These are phyloP conservation scores for Tylopilus intermedius DNA, from an alignment of 768 basidiomycete genomes.

Conservation along the genomic window DNA sequence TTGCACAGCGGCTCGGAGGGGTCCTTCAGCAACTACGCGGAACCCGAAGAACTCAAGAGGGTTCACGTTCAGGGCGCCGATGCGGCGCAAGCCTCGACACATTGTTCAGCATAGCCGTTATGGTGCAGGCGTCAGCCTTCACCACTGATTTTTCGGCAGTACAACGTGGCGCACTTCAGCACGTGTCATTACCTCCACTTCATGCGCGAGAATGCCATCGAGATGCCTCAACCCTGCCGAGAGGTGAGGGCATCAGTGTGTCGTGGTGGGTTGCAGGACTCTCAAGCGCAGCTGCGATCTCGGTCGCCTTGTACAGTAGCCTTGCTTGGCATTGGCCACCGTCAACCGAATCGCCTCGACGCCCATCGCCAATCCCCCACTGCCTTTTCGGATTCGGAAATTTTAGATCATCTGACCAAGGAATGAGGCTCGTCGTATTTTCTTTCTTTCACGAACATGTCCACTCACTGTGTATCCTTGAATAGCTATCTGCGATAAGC, in stretches of 20 bases:
- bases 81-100: conserved; percentile 62
- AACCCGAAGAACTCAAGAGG: conserved; percentile 69
- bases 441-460: background rate
- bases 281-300: conserved; percentile 48
- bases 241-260: conserved; percentile 34
- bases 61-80: conserved; percentile 77
- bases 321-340: conserved; percentile 46
- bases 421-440: background rate
- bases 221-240: conserved; percentile 56
- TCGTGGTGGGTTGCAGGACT: conserved; percentile 51
- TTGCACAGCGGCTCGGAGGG: conserved; percentile 68
- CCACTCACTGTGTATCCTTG: conserved; percentile 59
- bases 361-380: conserved; percentile 54
- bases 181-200: conserved; percentile 52
- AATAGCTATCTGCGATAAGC: conserved; percentile 70
- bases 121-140: conserved; percentile 28
- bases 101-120: conserved; percentile 71
- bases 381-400: conserved; percentile 48
- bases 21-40: conserved; percentile 69
- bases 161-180: conserved; percentile 41
- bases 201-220: conserved; percentile 57
- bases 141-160: background rate
- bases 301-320: conserved; percentile 48
- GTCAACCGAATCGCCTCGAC: conserved; percentile 53
- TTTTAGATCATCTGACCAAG: conserved; percentile 55